Conservation (phyloP, 176 grass and related monocot genomes). For the Carex myosuroides region DNA sequence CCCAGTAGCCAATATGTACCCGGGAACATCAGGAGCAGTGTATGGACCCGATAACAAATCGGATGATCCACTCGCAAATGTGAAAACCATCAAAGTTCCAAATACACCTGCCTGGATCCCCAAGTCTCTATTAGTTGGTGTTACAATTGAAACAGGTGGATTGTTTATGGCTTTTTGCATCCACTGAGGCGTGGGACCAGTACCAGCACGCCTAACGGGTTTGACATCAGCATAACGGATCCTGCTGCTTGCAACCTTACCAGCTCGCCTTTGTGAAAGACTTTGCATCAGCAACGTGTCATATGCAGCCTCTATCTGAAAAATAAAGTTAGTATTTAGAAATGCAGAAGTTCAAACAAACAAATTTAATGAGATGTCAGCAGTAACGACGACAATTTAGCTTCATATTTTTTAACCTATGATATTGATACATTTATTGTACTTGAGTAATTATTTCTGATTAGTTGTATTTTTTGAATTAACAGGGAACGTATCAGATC, state of each 20-base stretch:
- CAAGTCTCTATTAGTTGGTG: slow-evolving; percentile 52
- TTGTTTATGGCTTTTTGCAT: slow-evolving; percentile 69
- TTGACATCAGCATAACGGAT: slow-evolving; percentile 96
- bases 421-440: not conserved
- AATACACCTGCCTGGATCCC: slow-evolving; percentile 67
- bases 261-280: slow-evolving; percentile 59
- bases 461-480: not conserved
- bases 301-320: slow-evolving; percentile 92
- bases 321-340: not conserved
- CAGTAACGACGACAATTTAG: not conserved
- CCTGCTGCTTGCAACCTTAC: slow-evolving; percentile 72
- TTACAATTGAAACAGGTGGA: slow-evolving; percentile 50
- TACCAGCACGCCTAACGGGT: slow-evolving; percentile 38
- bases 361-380: not conserved
- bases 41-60: slow-evolving; percentile 49
- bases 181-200: slow-evolving; percentile 51
- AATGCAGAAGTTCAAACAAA: not conserved
- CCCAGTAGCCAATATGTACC: slow-evolving; percentile 68
- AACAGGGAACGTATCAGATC: not conserved
- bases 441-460: not conserved
- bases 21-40: slow-evolving; percentile 60
- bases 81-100: slow-evolving; percentile 80
- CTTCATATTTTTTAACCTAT: not conserved
- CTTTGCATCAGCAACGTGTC: slow-evolving; percentile 93
- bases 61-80: slow-evolving; percentile 69